Percentiles rank a stretch among this genome's conserved stretches.
phyloP scores from a whole-genome alignment of 768 basidiomycete genomes.

The Lentinula lateritia region DNA sequence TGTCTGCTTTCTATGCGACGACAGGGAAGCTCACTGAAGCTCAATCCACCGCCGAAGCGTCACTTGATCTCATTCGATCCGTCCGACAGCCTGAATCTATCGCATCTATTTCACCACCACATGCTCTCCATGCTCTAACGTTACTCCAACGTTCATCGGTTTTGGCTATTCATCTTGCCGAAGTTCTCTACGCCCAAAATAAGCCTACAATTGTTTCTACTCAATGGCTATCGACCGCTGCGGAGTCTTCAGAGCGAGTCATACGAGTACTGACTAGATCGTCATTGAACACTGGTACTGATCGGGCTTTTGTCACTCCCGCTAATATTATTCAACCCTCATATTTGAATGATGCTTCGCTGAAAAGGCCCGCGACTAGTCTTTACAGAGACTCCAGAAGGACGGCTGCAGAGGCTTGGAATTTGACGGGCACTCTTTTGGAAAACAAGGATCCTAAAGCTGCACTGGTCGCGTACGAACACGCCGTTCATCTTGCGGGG shows the following conservation, averaged over 20 bases:
- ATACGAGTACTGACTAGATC: slow-evolving; percentile 46
- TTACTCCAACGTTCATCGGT: slow-evolving; percentile 72
- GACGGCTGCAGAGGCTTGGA: slow-evolving; percentile 73
- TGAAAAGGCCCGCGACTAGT: slow-evolving; percentile 49
- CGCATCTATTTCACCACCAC: slow-evolving; percentile 43
- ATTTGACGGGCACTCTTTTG: slow-evolving; percentile 61
- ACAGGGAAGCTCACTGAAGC: slow-evolving; percentile 53
- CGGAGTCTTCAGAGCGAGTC: slow-evolving; percentile 63
- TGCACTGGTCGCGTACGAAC: slow-evolving; percentile 61
- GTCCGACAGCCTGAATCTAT: slow-evolving; percentile 42
- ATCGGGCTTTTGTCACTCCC: background rate
- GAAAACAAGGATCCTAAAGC: slow-evolving; percentile 32
- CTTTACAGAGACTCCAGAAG: slow-evolving; percentile 66
- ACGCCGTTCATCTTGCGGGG: slow-evolving; percentile 67
- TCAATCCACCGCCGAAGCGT: slow-evolving; percentile 46
- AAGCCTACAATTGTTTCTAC: slow-evolving; percentile 39
- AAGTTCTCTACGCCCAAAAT: slow-evolving; percentile 55
- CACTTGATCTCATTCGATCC: slow-evolving; percentile 50
- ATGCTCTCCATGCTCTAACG: slow-evolving; percentile 59
- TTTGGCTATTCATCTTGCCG: slow-evolving; percentile 66
- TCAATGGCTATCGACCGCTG: slow-evolving; percentile 54
- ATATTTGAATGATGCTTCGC: slow-evolving; percentile 42
- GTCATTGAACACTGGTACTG: slow-evolving; percentile 14
- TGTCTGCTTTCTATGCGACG: slow-evolving; percentile 66
- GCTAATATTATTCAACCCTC: slow-evolving; percentile 29